Base-by-base conservation (phyloP, 305 asterid genomes). In the Petunia hybrid region DNA sequence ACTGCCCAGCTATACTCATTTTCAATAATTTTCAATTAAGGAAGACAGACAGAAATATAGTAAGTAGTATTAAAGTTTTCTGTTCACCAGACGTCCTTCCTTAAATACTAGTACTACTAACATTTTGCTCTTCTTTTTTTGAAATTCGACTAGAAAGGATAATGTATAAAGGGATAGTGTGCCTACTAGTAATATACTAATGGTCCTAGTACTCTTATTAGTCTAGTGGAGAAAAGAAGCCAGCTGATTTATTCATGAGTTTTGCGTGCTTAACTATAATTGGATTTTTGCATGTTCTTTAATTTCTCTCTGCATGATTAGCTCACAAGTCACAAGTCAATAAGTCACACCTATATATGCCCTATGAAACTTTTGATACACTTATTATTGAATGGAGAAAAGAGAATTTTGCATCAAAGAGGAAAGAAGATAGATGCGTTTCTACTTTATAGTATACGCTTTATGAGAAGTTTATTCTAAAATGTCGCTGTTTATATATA, bases 191-290 rank as follows among this genome's bases (percentile, higher is more conserved):
- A 56, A 55, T 36, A 41, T n/a, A n/a, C 55, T 67, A 67, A 42
- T 68, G 76, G 76, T 68, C 56, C 56, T 43, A 16, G n/a, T 68
- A 16, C 76, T 68, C 76, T 68, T 68, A 8, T 68, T 68, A 42
- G 76, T 16, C 16, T 68, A 43, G n/a, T n/a, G n/a, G 55, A 41
- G 75, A 55, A n/a, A 67, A 67, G 55, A n/a, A 67, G 55, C 75
- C 38, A 41, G n/a, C 55, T 42, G 55, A 41, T 42, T 14, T 41
- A 67, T 67, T 67, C 55, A 41, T 62, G 67, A 31, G 53, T 68
- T 5, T 41, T 67, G 75, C 75, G 16, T 42, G 56, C 14, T n/a
- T 1, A 1, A n/a, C 36, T n/a, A 68, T 35, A 68, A 8, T n/a
- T 68, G 13, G 56, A 68, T 42, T n/a, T 68, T 65, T 5, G 31